phyloP scores from a whole-genome alignment of 2,329 filamentous ascomycete species.

The Talaromyces sp. region DNA sequence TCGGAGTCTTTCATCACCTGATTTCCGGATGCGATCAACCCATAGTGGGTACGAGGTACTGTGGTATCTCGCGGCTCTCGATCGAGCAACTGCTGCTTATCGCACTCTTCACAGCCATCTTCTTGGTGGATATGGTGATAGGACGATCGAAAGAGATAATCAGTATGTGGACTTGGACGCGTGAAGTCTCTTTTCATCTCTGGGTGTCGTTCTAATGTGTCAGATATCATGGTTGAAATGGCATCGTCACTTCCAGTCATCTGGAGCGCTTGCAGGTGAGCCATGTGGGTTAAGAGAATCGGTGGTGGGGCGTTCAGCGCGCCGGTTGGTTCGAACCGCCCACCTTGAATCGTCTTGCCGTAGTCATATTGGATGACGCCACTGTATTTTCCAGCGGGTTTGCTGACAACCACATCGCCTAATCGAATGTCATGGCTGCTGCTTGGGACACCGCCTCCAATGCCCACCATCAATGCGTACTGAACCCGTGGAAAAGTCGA shows the following conservation, averaged over 20 bases:
- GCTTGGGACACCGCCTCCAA: conserved; percentile 18
- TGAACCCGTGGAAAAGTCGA: conserved; percentile 3
- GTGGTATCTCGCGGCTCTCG: not conserved
- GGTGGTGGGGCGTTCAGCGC: not conserved
- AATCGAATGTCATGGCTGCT: conserved; percentile 20
- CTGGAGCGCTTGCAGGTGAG: not conserved
- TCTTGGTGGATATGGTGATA: not conserved
- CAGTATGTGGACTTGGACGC: no score
- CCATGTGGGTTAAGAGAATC: not conserved
- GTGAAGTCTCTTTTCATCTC: no score
- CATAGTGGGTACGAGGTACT: not conserved
- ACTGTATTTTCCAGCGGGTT: not conserved
- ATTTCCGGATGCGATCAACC: not conserved
- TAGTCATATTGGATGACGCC: conserved; percentile 7
- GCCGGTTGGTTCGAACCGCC: not conserved
- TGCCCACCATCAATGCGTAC: conserved; percentile 19
- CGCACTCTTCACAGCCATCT: not conserved
- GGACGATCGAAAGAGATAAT: not conserved
- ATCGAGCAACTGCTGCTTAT: no score
- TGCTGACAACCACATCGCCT: conserved; percentile 26
- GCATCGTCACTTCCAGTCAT: not conserved
- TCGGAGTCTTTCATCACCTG: not conserved
- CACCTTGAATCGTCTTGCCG: not conserved
- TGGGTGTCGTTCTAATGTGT: no score
- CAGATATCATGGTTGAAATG: no score